A percentile compares a stretch with the other conserved stretches of the same genome.
These are phyloP conservation scores for Zarea fungicola DNA, from an alignment of 2,329 filamentous ascomycete species.

Conservation along the genomic window DNA sequence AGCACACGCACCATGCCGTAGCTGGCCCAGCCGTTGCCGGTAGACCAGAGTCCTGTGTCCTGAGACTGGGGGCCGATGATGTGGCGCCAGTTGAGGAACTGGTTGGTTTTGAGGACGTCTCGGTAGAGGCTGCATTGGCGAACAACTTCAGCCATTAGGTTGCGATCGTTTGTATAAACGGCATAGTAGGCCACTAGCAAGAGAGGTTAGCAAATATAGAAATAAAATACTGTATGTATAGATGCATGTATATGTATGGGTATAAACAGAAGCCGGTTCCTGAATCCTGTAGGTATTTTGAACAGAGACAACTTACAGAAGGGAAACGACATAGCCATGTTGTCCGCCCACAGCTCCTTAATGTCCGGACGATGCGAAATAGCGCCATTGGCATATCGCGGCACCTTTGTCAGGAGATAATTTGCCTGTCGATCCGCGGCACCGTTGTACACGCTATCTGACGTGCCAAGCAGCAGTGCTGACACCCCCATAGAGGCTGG, in stretches of 20 bases:
- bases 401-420: slow-evolving; percentile 10
- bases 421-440: slow-evolving; percentile 13
- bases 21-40: slow-evolving; percentile 15
- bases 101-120: slow-evolving; percentile 10
- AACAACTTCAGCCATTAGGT: slow-evolving; percentile 9
- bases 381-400: slow-evolving; percentile 12
- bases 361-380: slow-evolving; percentile 15
- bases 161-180: slow-evolving; percentile 12
- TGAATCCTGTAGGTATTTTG: neutral
- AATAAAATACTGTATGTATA: too few species aligned
- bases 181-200: neutral
- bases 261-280: too few species aligned
- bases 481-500: slow-evolving; percentile 16
- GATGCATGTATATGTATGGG: too few species aligned
- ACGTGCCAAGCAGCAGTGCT: slow-evolving; percentile 15
- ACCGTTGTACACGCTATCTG: slow-evolving; percentile 13
- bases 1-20: slow-evolving; percentile 17
- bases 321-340: slow-evolving; percentile 17
- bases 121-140: slow-evolving; percentile 15
- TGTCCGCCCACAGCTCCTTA: slow-evolving; percentile 16
- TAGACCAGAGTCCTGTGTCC: slow-evolving; percentile 16
- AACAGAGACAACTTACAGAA: slow-evolving; percentile 8
- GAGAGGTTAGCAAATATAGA: neutral
- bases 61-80: slow-evolving; percentile 16
- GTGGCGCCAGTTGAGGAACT: slow-evolving; percentile 15